Percentiles rank a stretch among this genome's conserved stretches.
Evolutionary conservation across 768 basidiomycete species (phyloP).

Genomic region (Porphyrellus cyaneotinctus): DNA sequence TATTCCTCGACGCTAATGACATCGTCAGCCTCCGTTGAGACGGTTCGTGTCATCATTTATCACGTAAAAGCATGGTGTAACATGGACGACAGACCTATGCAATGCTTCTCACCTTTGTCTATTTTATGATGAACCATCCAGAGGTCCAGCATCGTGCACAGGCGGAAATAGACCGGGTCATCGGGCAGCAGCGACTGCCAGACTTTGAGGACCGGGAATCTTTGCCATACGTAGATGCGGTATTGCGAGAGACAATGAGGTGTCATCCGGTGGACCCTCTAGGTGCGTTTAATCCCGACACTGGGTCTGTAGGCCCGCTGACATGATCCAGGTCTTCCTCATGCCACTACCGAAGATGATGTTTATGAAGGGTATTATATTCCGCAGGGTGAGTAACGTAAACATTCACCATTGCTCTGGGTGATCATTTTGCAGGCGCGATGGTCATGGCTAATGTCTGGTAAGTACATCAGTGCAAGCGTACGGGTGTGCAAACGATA

Average conservation of each 20-base stretch:
- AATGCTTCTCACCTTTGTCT: slow-evolving; percentile 22
- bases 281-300: slow-evolving; percentile 9
- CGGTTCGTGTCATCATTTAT: background rate
- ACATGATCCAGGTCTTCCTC: slow-evolving; percentile 36
- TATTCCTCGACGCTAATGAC: background rate
- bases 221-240: slow-evolving; percentile 24
- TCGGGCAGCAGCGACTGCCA: slow-evolving; percentile 24
- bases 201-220: no score
- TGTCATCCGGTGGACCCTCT: slow-evolving; percentile 25
- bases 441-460: slow-evolving; percentile 11
- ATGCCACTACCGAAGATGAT: slow-evolving; percentile 32
- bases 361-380: slow-evolving; percentile 35
- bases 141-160: slow-evolving; percentile 20
- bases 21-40: background rate
- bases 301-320: background rate
- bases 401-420: no score
- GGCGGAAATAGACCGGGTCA: slow-evolving; percentile 27
- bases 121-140: slow-evolving; percentile 31
- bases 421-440: slow-evolving; percentile 4
- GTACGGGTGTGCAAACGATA: background rate
- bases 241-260: slow-evolving; percentile 33
- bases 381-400: slow-evolving; percentile 16
- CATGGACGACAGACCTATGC: background rate
- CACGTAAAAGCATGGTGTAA: no score
- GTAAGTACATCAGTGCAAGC: background rate